Evolutionary conservation across 768 basidiomycete species (phyloP).

Genomic region (Mrakia gelida): DNA sequence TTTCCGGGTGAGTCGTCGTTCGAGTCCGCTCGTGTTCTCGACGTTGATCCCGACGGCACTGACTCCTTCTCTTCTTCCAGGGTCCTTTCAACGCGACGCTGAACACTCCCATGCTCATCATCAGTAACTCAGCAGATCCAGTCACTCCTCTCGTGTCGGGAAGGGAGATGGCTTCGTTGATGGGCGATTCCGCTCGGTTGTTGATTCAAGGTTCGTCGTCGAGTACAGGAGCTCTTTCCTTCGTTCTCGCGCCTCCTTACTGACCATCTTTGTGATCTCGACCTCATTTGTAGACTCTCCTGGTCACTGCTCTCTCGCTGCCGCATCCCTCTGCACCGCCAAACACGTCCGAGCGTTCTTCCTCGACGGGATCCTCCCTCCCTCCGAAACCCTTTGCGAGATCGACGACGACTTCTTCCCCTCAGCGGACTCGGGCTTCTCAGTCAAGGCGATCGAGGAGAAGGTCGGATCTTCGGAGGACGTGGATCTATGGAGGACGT

Average conservation of each 20-base stretch:
- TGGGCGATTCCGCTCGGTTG: neutral
- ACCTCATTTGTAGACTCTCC: neutral
- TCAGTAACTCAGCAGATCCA: neutral
- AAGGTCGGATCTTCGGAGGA: too few relatives aligned
- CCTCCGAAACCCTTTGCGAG: neutral
- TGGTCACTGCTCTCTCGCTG: neutral
- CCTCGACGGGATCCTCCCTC: neutral
- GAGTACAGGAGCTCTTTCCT: neutral
- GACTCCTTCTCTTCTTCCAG: neutral
- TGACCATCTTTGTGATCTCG: neutral
- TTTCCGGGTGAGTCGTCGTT: neutral
- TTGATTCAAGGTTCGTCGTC: neutral
- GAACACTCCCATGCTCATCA: neutral
- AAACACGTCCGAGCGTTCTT: neutral
- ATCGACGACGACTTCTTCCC: conserved; percentile 6
- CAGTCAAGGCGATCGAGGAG: too few relatives aligned
- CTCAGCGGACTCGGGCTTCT: neutral
- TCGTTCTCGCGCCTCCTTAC: neutral
- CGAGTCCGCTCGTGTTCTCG: neutral
- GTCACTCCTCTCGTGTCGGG: neutral
- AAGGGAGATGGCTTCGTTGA: neutral
- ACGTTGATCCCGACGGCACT: neutral
- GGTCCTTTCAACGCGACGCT: neutral
- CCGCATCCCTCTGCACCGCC: neutral
- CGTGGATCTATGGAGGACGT: too few relatives aligned